Conservation (phyloP, 768 basidiomycete genomes). For the Solioccasus polychromus region DNA sequence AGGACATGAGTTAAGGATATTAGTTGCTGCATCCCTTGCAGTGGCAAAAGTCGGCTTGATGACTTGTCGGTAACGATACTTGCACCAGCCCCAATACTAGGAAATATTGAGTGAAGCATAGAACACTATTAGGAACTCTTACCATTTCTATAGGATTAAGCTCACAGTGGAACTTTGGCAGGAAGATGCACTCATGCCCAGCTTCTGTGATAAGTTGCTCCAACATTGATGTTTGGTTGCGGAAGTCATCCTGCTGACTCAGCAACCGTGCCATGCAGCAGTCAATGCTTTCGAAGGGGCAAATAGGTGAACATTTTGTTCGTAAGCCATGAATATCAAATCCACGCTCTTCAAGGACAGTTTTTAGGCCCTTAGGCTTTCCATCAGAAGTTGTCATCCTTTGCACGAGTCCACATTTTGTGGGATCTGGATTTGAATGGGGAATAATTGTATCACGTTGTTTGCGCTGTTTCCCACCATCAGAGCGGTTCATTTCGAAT, state of each 20-base stretch:
- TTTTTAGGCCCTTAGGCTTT: conserved; percentile 8
- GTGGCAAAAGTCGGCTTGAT: conserved; percentile 27
- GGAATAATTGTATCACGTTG: conserved; percentile 23
- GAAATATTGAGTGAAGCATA: background rate
- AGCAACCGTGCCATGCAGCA: conserved; percentile 30
- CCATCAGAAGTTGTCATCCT: conserved; percentile 35
- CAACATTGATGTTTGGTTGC: conserved; percentile 22
- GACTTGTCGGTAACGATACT: conserved; percentile 17
- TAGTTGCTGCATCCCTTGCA: conserved; percentile 25
- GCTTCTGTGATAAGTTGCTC: conserved; percentile 15
- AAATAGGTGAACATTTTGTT: conserved; percentile 34
- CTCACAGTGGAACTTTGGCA: conserved; percentile 38
- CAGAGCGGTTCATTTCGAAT: conserved; percentile 25
- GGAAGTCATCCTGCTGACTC: conserved; percentile 30
- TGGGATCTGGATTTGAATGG: conserved; percentile 11
- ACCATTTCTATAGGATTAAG: conserved; percentile 31
- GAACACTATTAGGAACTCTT: background rate
- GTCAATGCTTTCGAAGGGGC: conserved; percentile 13
- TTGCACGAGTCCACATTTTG: conserved; percentile 20
- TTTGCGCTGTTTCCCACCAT: conserved; percentile 20
- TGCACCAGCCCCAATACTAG: conserved; percentile 14
- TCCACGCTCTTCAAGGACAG: conserved; percentile 32
- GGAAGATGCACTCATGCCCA: conserved; percentile 32
- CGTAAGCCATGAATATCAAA: conserved; percentile 33
- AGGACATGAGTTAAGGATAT: conserved; percentile 36